Base-by-base conservation (phyloP, 2,329 filamentous ascomycete genomes). In the Akanthomyces muscarius region DNA sequence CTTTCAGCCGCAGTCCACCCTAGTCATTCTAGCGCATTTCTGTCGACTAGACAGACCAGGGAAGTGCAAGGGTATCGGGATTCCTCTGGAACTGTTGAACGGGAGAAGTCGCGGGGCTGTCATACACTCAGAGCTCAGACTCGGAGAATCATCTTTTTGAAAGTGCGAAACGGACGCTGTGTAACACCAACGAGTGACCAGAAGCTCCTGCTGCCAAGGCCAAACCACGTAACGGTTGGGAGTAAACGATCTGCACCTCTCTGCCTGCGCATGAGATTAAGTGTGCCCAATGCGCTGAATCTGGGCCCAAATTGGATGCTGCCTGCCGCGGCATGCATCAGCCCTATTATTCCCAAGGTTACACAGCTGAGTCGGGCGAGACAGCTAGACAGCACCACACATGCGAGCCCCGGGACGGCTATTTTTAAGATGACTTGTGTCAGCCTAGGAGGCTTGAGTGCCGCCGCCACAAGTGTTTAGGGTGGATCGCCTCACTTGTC, bases 1-100 rank as follows among this genome's bases (percentile, higher is more conserved):
- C 18, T 7, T 55, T 62, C 60, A 62, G 60, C 60, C 42, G 60
- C 60, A 62, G 33, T 36, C 60, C 59, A 55, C 59, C 28, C 30
- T 42, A 16, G 50, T 36, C 21, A 28, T 8, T n/a, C 33, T 56
- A n/a, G 36, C 18, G 42, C 44, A 38, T 33, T 18, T 61, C 53
- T 33, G 33, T 45, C 14, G 8, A 42, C 33, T 21, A 47, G 16
- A 41, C 23, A 23, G 25, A 14, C 21, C 8, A 60, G 14, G 16
- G 3, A 23, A 38, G 8, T 6, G 16, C 51, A 62, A 25, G 60
- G 44, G 33, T 51, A 1, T 42, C 23, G n/a, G 33, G 5, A 23
- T 30, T 28, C 21, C 3, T 18, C 45, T 38, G 21, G 21, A 18
- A 25, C 10, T 8, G 4, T 30, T 21, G 1, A 23, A 23, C 2